Base-by-base conservation (phyloP, 257 asterid genomes). In the Parsonsia alboflavescens region DNA sequence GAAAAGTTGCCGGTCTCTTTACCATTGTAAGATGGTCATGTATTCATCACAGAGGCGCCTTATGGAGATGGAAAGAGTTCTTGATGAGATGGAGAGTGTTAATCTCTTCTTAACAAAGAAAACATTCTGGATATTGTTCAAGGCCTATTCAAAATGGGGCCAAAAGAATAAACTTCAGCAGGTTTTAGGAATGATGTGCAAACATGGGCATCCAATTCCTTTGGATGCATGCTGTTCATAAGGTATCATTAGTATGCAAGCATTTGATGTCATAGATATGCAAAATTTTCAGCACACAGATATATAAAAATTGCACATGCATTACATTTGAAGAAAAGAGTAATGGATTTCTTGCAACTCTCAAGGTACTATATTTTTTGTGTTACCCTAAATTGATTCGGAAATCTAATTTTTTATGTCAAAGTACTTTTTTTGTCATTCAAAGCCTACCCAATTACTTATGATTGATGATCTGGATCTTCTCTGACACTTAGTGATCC, bases 1-100 rank as follows among this genome's bases (percentile, higher is more conserved):
- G 97, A 90, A 62, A 85, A 69, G 74, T 22, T 86, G 96, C 73
- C 83, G 96, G 70, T 87, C 93, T 63, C 88, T 89, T 63, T 94
- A 94, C 84, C 99, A 90, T 82, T 83, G 93, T 85, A 84, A 83
- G 85, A 94, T 92, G 97, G 91, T 90, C 15, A 75, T 94, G 97
- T 94, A 90, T 78, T 49, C 88, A 44, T 74, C 86, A 3, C 85
- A 90, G 57, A 88, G 45, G 87, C 93, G 96, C 59, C 81, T 94
- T 73, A 30, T 83, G 53, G 99, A 94, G 73, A 94, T 94, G 99
- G 99, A 94, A 82, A 78, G 68, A 62, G 96, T 92, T 75, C 84
- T 94, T 74, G 78, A 57, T 54, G 98, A 94, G 78, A 92, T 92
- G 99, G 82, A 74, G 57, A 84, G 65, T 67, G 56, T 82, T 77